Evolutionary conservation across 1,284 basidiomycete species (phyloP), one percentile per base, ranked within the genome.

Genomic region (Ustilago bromivora): DNA sequence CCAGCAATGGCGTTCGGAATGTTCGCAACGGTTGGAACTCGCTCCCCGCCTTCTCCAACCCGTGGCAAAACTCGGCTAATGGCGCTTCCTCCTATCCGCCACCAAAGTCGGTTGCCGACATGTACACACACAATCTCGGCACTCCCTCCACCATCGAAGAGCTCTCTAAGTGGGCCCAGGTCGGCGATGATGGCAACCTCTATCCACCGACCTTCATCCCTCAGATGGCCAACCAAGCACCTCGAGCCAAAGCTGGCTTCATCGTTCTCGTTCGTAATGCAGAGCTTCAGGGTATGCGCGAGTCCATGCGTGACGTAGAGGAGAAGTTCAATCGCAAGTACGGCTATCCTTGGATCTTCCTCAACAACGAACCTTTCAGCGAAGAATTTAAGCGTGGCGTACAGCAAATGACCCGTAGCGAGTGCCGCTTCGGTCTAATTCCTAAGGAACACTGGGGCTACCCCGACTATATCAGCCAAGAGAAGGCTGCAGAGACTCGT

Each of bases 371-470:
- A 54, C 82, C 83, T 2, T 87, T 88, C 78, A 73, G 84, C 19
- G 84, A 86, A 5, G 84, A 87, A 35, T 88, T 88, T 82, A 87
- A 87, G 70, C 66, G 76, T 46, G 81, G 80, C 36, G 84, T 85
- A 23, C 67, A 71, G 34, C 65, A 81, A 57, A 81, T 87, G 80
- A 85, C 85, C 11, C 81, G 83, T 17, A 79, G 83, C 59, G 76
- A 83, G 36, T 70, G 78, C 12, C 74, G 79, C 19, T 98, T 96
- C 84, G 96, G 95, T 9, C 87, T 93, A 55, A 94, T 98, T 80
- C 91, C 92, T 3, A 87, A 88, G 13, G 91, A 94, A 5, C 89
- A 96, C 71, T 98, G 96, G 96, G 88, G 89, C 76, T 95, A 94
- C 85, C 93, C 94, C 0, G 90, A 91, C 43, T 95, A 91, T 86